phyloP scores from a whole-genome alignment of 208 protist species.

The Trypanosoma avium region DNA sequence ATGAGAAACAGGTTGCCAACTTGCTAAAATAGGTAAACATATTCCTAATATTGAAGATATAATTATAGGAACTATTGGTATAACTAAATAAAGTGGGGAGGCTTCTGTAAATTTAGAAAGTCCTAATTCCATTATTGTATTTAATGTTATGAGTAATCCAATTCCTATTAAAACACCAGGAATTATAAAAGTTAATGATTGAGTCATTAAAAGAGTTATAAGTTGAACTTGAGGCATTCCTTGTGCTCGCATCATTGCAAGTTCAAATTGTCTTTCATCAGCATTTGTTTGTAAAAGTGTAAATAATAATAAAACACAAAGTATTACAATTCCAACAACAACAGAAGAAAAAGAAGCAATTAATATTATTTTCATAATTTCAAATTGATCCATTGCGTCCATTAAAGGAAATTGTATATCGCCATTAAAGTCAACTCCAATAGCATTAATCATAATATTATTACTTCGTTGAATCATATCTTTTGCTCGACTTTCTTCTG shows the following conservation, averaged over 20 bases:
- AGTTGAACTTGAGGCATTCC: constrained; percentile 85
- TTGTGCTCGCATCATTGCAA: constrained; percentile 95
- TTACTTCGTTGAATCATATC: constrained; percentile 64
- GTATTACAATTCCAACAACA: constrained; percentile 80
- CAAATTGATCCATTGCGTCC: constrained; percentile 45
- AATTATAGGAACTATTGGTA: constrained; percentile 42
- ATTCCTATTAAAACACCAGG: constrained; percentile 88
- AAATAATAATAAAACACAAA: constrained; percentile 91
- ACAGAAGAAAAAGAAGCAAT: constrained; percentile 85
- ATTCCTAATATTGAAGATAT: constrained; percentile 72
- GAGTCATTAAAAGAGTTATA: constrained; percentile 72
- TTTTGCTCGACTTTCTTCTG: constrained; percentile 22
- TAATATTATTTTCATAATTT: constrained; percentile 80
- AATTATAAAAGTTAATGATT: constrained; percentile 89
- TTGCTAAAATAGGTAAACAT: constrained; percentile 84
- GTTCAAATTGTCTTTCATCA: constrained; percentile 96
- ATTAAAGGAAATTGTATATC: constrained; percentile 63
- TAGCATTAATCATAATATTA: constrained; percentile 38
- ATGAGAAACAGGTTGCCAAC: constrained; percentile 72
- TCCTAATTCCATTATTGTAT: constrained; percentile 61
- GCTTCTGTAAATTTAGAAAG: constrained; percentile 65
- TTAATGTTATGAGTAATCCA: constrained; percentile 52
- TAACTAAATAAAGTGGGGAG: constrained; percentile 5
- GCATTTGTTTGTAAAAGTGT: constrained; percentile 91
- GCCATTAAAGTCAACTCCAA: constrained; percentile 53